A percentile compares a stretch with the other conserved stretches of the same genome.
phyloP scores from a whole-genome alignment of 352 stramenopile genomes.

The Globisporangium spiculum region DNA sequence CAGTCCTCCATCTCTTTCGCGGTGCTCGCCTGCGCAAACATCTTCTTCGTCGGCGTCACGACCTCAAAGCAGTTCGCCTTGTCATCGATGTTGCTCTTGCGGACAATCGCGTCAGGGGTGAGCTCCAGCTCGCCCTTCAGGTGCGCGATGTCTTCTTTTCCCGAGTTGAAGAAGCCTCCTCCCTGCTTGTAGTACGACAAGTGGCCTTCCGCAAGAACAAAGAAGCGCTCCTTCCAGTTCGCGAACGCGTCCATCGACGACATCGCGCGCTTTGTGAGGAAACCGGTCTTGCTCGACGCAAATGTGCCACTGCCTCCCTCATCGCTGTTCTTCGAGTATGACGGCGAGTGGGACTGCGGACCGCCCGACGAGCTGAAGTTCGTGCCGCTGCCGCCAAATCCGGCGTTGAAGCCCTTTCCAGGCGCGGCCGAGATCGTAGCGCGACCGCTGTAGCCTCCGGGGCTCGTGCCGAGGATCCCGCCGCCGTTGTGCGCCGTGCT shows the following conservation, averaged over 20 bases:
- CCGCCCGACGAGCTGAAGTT: conserved; percentile 19
- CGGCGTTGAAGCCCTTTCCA: conserved; percentile 29
- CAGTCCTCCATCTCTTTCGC: conserved; percentile 85
- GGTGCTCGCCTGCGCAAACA: conserved; percentile 83
- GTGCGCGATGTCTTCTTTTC: conserved; percentile 85
- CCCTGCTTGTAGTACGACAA: conserved; percentile 88
- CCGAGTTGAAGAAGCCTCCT: conserved; percentile 82
- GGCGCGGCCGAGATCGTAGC: conserved; percentile 56
- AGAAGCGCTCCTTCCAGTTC: conserved; percentile 89
- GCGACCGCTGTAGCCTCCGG: conserved; percentile 34
- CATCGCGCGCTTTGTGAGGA: conserved; percentile 85
- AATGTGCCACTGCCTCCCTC: conserved; percentile 43
- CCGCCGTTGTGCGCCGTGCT: conserved; percentile 25
- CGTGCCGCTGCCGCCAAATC: conserved; percentile 20
- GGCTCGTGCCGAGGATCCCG: conserved; percentile 35
- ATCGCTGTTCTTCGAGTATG: conserved; percentile 20
- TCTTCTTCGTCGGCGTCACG: conserved; percentile 76
- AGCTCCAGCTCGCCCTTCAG: conserved; percentile 82
- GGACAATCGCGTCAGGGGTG: conserved; percentile 72
- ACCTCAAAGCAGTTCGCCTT: conserved; percentile 88
- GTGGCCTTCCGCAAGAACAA: conserved; percentile 79
- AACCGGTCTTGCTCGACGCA: conserved; percentile 80
- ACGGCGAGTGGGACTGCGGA: conserved; percentile 14
- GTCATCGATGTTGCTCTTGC: conserved; percentile 85
- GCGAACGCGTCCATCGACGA: conserved; percentile 86